Percentiles rank a stretch among this genome's conserved stretches.
phyloP scores from a whole-genome alignment of 768 basidiomycete genomes.

The Piloderma croceum region DNA sequence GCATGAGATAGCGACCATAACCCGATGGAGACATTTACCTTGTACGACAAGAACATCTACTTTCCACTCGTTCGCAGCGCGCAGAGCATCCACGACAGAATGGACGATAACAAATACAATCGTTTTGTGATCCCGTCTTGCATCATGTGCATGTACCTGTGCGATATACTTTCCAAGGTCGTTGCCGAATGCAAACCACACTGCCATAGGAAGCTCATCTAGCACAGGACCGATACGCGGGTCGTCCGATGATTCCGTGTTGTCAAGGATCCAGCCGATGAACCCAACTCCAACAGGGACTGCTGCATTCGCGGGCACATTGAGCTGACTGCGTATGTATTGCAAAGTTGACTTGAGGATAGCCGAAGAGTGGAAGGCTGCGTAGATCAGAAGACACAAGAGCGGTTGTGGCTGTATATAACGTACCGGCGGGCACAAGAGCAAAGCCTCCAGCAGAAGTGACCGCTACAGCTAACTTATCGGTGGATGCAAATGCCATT shows the following conservation, averaged over 20 bases:
- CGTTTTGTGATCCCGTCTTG: conserved; percentile 36
- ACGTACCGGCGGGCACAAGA: conserved; percentile 59
- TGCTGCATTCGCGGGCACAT: conserved; percentile 23
- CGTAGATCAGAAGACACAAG: not conserved
- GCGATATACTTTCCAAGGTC: conserved; percentile 55
- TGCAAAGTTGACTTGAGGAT: conserved; percentile 46
- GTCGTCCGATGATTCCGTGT: conserved; percentile 32
- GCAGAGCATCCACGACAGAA: conserved; percentile 51
- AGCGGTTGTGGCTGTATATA: not conserved
- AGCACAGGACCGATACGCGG: conserved; percentile 46
- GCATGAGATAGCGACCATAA: conserved; percentile 4
- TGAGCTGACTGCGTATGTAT: conserved; percentile 42
- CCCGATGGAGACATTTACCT: conserved; percentile 43
- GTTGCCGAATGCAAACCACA: conserved; percentile 74
- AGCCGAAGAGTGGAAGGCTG: conserved; percentile 19
- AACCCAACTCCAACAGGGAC: conserved; percentile 71
- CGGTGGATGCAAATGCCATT: no score
- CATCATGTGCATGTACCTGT: conserved; percentile 52
- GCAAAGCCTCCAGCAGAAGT: conserved; percentile 70
- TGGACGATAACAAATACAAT: conserved; percentile 61
- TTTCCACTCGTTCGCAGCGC: conserved; percentile 61
- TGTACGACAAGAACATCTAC: conserved; percentile 74
- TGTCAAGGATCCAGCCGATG: conserved; percentile 66
- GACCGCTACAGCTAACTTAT: conserved; percentile 61
- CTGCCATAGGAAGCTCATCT: conserved; percentile 49